These are phyloP conservation scores for Oryza nivara DNA, from an alignment of 176 grass and related monocot species.

Conservation along the genomic window DNA sequence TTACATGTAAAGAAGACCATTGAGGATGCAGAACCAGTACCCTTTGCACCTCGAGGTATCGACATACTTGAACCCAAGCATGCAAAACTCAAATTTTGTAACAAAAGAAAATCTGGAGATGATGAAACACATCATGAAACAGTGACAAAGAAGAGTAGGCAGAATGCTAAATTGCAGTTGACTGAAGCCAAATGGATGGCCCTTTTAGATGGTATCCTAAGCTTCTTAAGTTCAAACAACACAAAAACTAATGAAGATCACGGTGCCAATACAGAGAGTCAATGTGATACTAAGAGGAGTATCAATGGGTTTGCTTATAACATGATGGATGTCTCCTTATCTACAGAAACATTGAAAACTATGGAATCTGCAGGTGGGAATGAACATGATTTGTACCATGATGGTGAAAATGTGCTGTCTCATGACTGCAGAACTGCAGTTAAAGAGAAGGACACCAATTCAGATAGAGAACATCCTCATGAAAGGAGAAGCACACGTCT, in stretches of 20 bases:
- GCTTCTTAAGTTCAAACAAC: constrained; percentile 54
- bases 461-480: constrained; percentile 86
- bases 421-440: constrained; percentile 49
- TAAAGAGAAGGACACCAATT: constrained; percentile 75
- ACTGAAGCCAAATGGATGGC: constrained; percentile 70
- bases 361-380: constrained; percentile 56
- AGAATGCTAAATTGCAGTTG: constrained; percentile 64
- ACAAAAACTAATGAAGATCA: constrained; percentile 43
- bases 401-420: constrained; percentile 42
- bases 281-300: constrained; percentile 31
- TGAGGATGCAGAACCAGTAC: constrained; percentile 61
- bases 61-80: constrained; percentile 87
- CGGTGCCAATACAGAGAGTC: constrained; percentile 18
- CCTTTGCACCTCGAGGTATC: constrained; percentile 75
- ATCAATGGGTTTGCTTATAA: constrained; percentile 40
- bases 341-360: constrained; percentile 48
- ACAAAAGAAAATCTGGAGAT: constrained; percentile 78
- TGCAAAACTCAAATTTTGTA: constrained; percentile 69
- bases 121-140: constrained; percentile 46
- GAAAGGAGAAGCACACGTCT: constrained; percentile 95
- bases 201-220: constrained; percentile 65
- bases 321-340: constrained; percentile 60
- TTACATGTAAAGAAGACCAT: constrained; percentile 88
- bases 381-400: constrained; percentile 50
- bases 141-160: constrained; percentile 56